Evolutionary conservation across 345 rosid genomes (phyloP).

Genomic region (Citrus hindsii): DNA sequence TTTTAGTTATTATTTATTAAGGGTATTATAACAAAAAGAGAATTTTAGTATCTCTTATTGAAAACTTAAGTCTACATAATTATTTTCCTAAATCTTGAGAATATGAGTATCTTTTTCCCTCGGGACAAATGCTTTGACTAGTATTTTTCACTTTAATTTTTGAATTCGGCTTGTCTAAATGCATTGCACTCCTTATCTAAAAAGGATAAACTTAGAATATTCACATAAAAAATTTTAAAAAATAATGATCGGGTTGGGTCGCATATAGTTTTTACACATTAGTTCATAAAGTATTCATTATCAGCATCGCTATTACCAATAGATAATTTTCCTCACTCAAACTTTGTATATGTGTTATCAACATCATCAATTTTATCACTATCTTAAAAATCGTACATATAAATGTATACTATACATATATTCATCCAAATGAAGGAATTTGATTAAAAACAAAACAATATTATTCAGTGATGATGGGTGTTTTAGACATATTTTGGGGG

Average conservation of each 20-base stretch:
- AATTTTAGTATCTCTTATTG: no score
- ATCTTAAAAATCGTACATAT: neutral
- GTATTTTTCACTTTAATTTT: neutral
- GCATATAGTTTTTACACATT: neutral
- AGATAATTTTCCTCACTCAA: neutral
- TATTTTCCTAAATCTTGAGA: no score
- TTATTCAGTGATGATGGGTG: neutral
- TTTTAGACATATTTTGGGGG: no score
- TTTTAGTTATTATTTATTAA: no score
- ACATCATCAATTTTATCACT: neutral
- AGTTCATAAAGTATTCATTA: neutral
- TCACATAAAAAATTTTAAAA: neutral
- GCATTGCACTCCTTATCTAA: neutral
- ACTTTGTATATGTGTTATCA: no score
- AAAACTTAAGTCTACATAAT: no score
- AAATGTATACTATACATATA: no score
- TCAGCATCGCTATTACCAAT: neutral
- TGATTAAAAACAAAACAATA: neutral
- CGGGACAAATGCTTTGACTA: constrained; percentile 18
- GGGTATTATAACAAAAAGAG: no score
- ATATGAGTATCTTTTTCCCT: neutral
- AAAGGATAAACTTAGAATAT: neutral
- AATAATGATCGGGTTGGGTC: neutral
- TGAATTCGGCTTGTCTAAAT: neutral
- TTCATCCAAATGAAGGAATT: neutral